A percentile compares a stretch with the other conserved stretches of the same genome.
Evolutionary conservation across 2,329 filamentous ascomycete species (phyloP).

Genomic region (Blastomyces gilchristii): DNA sequence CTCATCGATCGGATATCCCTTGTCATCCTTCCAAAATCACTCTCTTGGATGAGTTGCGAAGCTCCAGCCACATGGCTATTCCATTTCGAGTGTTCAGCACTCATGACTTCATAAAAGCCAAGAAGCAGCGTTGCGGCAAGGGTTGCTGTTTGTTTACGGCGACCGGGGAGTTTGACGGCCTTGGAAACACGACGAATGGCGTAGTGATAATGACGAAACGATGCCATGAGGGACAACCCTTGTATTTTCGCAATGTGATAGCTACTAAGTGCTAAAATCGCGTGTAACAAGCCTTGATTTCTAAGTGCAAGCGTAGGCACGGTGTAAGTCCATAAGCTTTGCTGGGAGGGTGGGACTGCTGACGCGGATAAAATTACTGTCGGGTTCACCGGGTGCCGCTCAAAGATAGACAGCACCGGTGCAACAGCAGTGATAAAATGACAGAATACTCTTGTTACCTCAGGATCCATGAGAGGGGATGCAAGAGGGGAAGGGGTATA

Average conservation of each 20-base stretch:
- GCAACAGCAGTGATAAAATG: constrained; percentile 88
- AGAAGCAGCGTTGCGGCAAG: constrained; percentile 80
- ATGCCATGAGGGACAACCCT: constrained; percentile 61
- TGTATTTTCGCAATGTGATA: constrained; percentile 81
- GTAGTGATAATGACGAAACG: constrained; percentile 84
- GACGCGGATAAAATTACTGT: constrained; percentile 54
- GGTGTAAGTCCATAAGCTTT: constrained; percentile 57
- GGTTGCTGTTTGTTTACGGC: constrained; percentile 65
- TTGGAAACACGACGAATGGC: constrained; percentile 67
- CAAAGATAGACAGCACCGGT: constrained; percentile 75
- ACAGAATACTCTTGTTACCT: constrained; percentile 73
- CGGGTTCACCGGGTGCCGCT: constrained; percentile 67
- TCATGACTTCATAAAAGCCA: constrained; percentile 89
- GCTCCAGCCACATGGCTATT: constrained; percentile 82
- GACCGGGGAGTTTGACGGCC: constrained; percentile 58
- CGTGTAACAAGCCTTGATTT: constrained; percentile 78
- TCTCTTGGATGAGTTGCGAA: constrained; percentile 69
- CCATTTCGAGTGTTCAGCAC: constrained; percentile 91
- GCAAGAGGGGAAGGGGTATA: constrained; percentile 56
- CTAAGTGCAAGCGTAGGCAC: constrained; percentile 74
- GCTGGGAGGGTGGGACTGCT: constrained; percentile 51
- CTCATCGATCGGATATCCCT: constrained; percentile 58
- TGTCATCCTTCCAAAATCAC: constrained; percentile 65
- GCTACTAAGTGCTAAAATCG: constrained; percentile 77
- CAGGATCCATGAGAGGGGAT: constrained; percentile 67